A percentile compares a stretch with the other conserved stretches of the same genome.
Conservation (phyloP, 2,329 filamentous ascomycete species). For the Chrysoporthe deuterocubensis region DNA sequence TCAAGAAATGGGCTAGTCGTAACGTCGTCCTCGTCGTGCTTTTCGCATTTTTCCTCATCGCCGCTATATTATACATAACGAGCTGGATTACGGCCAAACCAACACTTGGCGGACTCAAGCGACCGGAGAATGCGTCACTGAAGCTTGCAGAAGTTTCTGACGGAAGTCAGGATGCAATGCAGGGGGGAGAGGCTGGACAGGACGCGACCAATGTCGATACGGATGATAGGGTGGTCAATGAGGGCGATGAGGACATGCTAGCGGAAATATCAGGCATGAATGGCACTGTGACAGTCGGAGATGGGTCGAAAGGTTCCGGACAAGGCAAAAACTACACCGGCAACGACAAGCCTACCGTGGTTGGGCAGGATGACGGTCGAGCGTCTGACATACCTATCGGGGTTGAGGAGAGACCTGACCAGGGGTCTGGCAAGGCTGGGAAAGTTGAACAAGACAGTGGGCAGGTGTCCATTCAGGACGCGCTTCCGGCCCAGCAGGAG, state of each 20-base stretch:
- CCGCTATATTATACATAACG: conserved; percentile 18
- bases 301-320: not conserved
- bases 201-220: conserved; percentile 6
- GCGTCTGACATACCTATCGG: not conserved
- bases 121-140: conserved; percentile 5
- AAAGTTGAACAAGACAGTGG: conserved; percentile 33
- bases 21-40: conserved; percentile 15
- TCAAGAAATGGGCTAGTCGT: conserved; percentile 18
- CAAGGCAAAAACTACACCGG: not conserved
- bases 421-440: not conserved
- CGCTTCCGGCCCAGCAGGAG: conserved; percentile 44
- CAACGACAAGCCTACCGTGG: not conserved
- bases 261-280: not conserved
- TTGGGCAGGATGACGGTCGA: not conserved
- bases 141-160: conserved; percentile 18
- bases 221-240: not conserved
- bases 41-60: conserved; percentile 19
- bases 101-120: conserved; percentile 3
- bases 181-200: conserved; percentile 2
- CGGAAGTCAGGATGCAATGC: not conserved
- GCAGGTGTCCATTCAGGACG: conserved; percentile 48
- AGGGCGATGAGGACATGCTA: not conserved
- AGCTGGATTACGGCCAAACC: conserved; percentile 9
- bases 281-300: not conserved
- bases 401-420: not conserved